These are phyloP conservation scores for Triglochin maritima DNA, from an alignment of 106 monocot species.

Conservation along the genomic window DNA sequence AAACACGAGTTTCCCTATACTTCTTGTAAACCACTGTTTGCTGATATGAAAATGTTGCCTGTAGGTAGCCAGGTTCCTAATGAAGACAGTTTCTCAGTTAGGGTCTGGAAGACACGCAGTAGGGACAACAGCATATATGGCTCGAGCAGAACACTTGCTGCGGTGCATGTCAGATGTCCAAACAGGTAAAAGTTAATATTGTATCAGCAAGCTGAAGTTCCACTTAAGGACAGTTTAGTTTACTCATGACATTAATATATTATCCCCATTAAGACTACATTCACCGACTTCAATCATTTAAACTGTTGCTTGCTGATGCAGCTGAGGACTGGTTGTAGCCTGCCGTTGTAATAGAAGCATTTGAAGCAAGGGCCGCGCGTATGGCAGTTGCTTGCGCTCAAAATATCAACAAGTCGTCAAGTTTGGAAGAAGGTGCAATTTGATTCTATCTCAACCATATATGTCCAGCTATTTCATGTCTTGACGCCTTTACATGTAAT, in stretches of 20 bases:
- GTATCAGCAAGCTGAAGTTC: too few relatives aligned
- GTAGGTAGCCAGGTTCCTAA: constrained; percentile 94
- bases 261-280: too few relatives aligned
- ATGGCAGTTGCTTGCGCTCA: constrained; percentile 65
- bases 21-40: background rate
- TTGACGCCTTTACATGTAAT: too few relatives aligned
- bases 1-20: too few relatives aligned
- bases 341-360: constrained; percentile 54
- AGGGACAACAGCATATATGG: constrained; percentile 71
- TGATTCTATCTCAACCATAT: background rate
- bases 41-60: background rate
- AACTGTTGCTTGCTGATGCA: constrained; percentile 11
- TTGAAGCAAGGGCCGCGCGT: constrained; percentile 77
- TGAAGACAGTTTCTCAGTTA: constrained; percentile 78
- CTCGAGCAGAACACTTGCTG: constrained; percentile 51
- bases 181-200: constrained; percentile 26
- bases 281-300: too few relatives aligned
- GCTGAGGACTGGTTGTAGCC: constrained; percentile 90
- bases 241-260: too few relatives aligned
- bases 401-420: constrained; percentile 47
- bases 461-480: too few relatives aligned
- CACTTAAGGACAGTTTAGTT: too few relatives aligned
- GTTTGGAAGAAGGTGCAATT: constrained; percentile 52
- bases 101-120: constrained; percentile 57
- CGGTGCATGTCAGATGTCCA: constrained; percentile 58